Evolutionary conservation across 345 rosid genomes (phyloP).

Genomic region (Sonneratia alba): DNA sequence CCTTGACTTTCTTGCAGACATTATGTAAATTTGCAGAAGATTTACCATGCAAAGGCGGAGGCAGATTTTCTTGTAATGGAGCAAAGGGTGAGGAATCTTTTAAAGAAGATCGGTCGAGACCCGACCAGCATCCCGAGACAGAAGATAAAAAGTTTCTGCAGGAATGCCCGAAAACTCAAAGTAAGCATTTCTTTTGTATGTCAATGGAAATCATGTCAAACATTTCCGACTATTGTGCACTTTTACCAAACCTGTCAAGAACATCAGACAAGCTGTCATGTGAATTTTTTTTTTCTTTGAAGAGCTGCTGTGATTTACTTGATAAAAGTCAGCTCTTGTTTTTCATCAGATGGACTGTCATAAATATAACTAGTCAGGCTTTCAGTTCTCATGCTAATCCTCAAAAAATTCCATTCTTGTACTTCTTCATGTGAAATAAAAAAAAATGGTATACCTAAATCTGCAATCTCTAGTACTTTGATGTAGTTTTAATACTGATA

Average conservation of each 20-base stretch:
- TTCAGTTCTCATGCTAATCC: background rate
- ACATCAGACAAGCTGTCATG: background rate
- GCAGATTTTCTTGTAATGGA: conserved; percentile 71
- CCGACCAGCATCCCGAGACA: conserved; percentile 53
- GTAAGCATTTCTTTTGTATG: conserved; percentile 29
- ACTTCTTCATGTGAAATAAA: background rate
- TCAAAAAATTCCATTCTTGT: background rate
- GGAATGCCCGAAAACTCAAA: conserved; percentile 81
- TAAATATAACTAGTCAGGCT: too few relatives aligned
- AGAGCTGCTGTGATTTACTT: background rate
- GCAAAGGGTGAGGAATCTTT: conserved; percentile 46
- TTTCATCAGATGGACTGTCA: background rate
- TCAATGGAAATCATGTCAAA: background rate
- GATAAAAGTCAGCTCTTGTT: background rate
- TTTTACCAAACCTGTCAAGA: background rate
- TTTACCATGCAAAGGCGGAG: conserved; percentile 88
- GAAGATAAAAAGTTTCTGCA: conserved; percentile 67
- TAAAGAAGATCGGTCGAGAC: conserved; percentile 72
- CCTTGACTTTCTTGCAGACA: conserved; percentile 37
- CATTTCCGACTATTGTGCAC: background rate
- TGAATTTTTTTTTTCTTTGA: background rate
- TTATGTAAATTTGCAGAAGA: conserved; percentile 78
- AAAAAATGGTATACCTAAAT: background rate
- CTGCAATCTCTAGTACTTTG: background rate
- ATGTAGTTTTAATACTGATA: background rate